Evolutionary conservation across 2,329 filamentous ascomycete species (phyloP).

Genomic region (Grosmannia clavigera): DNA sequence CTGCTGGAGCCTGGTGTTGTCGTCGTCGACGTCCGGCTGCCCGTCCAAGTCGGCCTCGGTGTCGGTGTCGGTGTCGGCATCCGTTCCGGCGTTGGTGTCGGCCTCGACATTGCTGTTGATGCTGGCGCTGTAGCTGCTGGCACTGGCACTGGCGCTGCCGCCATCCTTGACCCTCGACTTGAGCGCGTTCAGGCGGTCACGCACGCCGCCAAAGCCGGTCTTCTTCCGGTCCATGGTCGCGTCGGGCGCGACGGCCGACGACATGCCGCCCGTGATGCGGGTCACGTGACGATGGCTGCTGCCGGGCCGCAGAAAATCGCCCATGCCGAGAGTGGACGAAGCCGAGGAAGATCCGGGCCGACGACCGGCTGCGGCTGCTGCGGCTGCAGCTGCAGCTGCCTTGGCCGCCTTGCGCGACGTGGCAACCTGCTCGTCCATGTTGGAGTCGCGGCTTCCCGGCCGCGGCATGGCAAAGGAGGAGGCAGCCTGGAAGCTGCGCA

Average conservation of each 20-base stretch:
- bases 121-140: background rate
- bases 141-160: background rate
- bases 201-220: slow-evolving; percentile 10
- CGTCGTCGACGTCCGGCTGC: background rate
- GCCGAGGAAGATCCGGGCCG: background rate
- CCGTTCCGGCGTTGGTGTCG: background rate
- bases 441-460: slow-evolving; percentile 40
- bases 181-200: slow-evolving; percentile 15
- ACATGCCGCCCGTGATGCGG: background rate
- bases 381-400: background rate
- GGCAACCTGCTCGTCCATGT: slow-evolving; percentile 18
- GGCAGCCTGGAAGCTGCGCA: slow-evolving; percentile 36
- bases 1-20: background rate
- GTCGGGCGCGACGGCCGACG: background rate
- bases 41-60: background rate
- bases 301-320: slow-evolving; percentile 5
- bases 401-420: background rate
- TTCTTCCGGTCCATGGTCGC: background rate
- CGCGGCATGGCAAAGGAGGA: slow-evolving; percentile 17
- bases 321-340: no score
- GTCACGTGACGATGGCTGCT: background rate
- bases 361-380: background rate
- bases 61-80: background rate
- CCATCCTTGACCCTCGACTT: slow-evolving; percentile 15
- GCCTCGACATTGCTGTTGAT: background rate